A percentile compares a stretch with the other conserved stretches of the same genome.
phyloP scores from a whole-genome alignment of 306 rosid genomes.

The Medicago truncatula region DNA sequence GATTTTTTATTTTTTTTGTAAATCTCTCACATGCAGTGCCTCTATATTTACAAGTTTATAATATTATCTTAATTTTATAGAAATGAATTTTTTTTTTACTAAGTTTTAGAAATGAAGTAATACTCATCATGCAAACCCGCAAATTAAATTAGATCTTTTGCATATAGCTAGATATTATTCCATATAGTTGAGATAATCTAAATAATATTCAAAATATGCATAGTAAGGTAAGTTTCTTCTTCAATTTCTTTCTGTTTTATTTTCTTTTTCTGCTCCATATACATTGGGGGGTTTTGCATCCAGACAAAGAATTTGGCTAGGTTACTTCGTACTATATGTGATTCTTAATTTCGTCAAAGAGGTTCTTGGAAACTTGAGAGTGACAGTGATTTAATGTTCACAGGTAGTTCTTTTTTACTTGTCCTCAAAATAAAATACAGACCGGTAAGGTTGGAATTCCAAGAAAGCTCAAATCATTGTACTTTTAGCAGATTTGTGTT shows the following conservation, averaged over 20 bases:
- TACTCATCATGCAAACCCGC: too few species aligned
- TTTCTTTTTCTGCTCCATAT: not conserved
- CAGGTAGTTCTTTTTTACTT: conserved; percentile 10
- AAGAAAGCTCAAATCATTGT: conserved; percentile 35
- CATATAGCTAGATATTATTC: too few species aligned
- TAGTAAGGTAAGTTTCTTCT: not conserved
- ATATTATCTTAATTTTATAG: too few species aligned
- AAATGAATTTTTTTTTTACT: too few species aligned
- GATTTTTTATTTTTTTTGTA: too few species aligned
- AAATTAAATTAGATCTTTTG: too few species aligned
- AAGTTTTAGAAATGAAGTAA: too few species aligned
- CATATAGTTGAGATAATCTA: too few species aligned
- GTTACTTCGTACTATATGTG: not conserved
- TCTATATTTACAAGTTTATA: too few species aligned
- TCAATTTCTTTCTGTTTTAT: not conserved
- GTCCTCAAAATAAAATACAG: conserved; percentile 13
- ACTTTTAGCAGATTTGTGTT: conserved; percentile 17
- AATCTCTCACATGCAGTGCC: too few species aligned
- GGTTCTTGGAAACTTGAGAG: conserved; percentile 41
- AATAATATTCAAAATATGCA: too few species aligned
- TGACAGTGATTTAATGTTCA: conserved; percentile 32
- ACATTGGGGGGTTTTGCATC: not conserved
- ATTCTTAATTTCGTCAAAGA: conserved; percentile 5
- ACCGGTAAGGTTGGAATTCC: conserved; percentile 42
- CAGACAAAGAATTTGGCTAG: not conserved